Evolutionary conservation across 352 stramenopile species (phyloP).

Genomic region (Phytophthora tentaculata): DNA sequence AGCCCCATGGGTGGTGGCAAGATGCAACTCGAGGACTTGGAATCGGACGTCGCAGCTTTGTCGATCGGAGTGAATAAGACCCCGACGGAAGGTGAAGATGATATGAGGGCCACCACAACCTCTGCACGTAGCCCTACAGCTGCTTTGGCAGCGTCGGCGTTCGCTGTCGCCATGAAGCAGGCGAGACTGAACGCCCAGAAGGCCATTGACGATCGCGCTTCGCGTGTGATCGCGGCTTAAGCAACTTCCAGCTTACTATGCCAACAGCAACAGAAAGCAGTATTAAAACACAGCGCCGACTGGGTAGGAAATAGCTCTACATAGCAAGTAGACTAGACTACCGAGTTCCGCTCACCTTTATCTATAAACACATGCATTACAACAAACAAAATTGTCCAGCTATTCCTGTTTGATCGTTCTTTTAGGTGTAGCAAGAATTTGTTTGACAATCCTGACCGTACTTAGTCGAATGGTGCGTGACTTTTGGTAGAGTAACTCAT

Average conservation of each 20-base stretch:
- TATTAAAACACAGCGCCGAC: conserved; percentile 21
- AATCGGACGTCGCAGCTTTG: conserved; percentile 34
- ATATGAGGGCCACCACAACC: conserved; percentile 25
- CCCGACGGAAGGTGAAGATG: conserved; percentile 28
- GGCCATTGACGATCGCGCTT: conserved; percentile 57
- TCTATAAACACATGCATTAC: conserved; percentile 41
- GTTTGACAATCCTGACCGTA: too few species aligned
- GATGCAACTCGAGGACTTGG: conserved; percentile 43
- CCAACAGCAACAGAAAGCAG: conserved; percentile 25
- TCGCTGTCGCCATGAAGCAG: conserved; percentile 83
- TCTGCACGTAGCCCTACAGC: conserved; percentile 46
- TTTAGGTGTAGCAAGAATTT: too few species aligned
- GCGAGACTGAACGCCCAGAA: conserved; percentile 75
- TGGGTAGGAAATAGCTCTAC: background rate
- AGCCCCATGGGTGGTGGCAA: conserved; percentile 27
- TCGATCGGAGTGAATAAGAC: conserved; percentile 23
- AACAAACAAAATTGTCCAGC: background rate
- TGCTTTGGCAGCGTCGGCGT: conserved; percentile 63
- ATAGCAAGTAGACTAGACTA: conserved; percentile 1
- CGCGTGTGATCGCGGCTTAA: conserved; percentile 41
- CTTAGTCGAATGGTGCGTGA: too few species aligned
- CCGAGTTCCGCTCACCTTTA: conserved; percentile 19
- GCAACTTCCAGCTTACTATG: conserved; percentile 14
- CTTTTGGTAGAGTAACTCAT: too few species aligned
- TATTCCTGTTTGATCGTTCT: too few species aligned